Base-by-base conservation (phyloP, 164 flowering plant genomes). In the Magnolia officinalis region DNA sequence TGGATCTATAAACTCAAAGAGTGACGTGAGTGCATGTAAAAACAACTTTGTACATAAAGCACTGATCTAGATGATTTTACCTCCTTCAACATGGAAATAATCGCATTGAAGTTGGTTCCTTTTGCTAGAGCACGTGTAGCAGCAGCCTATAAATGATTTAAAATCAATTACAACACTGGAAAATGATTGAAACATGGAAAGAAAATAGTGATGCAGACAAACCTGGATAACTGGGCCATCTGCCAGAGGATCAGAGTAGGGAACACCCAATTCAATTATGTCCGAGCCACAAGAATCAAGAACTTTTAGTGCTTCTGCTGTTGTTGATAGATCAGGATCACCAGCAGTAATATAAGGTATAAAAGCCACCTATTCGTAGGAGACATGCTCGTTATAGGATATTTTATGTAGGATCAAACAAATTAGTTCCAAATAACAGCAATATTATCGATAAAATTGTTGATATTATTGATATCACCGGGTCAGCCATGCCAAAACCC, bases 161-260 rank as follows among this genome's bases (percentile, higher is more conserved):
- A 63, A 75, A 70, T 23, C 50, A 19, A 14, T 13, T 10, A 16
- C 49, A 74, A 52, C n/a, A 14, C 50, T 8, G 50, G 55, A 59
- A 18, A 79, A 50, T 2, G 29, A 1, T 14, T 37, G 58, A 29
- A 68, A 80, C 65, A 3, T 26, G 1, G 64, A 24, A 16, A 51
- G 50, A 70, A 63, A 29, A 19, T 29, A 55, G 31, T 7, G 21
- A 29, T 6, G 37, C n/a, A 63, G 10, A 18, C 75, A 63, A 49
- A 92, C 98, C 98, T 95, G 98, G 71, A 93, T 95, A 75, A 93
- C 97, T 52, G 99, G 99, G 71, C 99, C 99, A 89, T 93, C 98
- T 20, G 97, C 98, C 77, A 95, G 81, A 73, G 98, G 97, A 82
- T 95, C 98, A 75, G 98, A 95, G 70, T 92, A 93, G 1, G 98